Percentiles rank a stretch among this genome's conserved stretches.
Evolutionary conservation across 805 yeast genomes (phyloP).

Genomic region (Suhomyces prunicola): DNA sequence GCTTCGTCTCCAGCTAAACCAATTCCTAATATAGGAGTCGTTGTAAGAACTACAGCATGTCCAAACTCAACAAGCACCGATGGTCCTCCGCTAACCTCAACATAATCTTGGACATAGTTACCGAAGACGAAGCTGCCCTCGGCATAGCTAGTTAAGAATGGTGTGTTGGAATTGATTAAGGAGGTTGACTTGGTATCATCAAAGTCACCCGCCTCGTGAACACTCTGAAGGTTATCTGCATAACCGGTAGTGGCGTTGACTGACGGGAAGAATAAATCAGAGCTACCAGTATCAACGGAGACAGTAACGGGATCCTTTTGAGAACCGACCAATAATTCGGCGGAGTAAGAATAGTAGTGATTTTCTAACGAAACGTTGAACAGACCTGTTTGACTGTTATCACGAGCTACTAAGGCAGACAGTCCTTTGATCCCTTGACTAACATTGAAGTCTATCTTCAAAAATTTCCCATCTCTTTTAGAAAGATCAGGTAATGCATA

Average conservation of each 20-base stretch:
- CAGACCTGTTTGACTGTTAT: not conserved
- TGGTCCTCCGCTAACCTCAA: conserved; percentile 2
- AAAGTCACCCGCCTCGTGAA: conserved; percentile 27
- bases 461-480: not conserved
- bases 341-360: not conserved
- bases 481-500: not conserved
- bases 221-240: not conserved
- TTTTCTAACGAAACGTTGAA: not conserved
- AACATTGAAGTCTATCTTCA: conserved; percentile 1
- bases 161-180: conserved; percentile 40
- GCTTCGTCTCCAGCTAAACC: conserved; percentile 4
- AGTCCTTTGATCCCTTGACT: not conserved
- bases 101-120: conserved; percentile 8
- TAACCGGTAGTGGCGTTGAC: not conserved
- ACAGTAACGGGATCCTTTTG: conserved; percentile 24
- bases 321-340: conserved; percentile 26
- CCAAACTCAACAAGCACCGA: conserved; percentile 8
- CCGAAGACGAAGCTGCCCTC: conserved; percentile 49
- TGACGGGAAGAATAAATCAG: conserved; percentile 32
- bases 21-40: conserved; percentile 7
- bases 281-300: conserved; percentile 40
- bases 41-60: conserved; percentile 2
- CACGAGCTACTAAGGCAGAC: not conserved
- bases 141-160: conserved; percentile 44
- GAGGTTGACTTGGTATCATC: conserved; percentile 37